These are phyloP conservation scores for Zygosaccharomyces pseudobailii DNA, from an alignment of 1,139 yeast genomes.

Conservation along the genomic window DNA sequence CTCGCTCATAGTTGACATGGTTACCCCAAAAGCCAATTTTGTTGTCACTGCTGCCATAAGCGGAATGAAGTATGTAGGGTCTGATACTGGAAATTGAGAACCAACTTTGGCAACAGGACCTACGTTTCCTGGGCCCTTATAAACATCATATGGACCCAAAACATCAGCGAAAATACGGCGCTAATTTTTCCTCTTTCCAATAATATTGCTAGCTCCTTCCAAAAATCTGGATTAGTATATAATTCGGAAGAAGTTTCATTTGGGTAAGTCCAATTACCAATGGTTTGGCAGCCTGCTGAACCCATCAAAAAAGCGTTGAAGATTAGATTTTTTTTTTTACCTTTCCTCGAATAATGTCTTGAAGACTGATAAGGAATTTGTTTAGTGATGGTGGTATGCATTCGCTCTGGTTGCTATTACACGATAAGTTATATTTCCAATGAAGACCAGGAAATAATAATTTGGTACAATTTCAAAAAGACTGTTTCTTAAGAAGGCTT, in stretches of 20 bases:
- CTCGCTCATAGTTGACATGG: conserved; percentile 44
- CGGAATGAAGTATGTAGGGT: conserved; percentile 41
- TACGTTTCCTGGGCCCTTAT: conserved; percentile 40
- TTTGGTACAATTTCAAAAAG: too few relatives aligned
- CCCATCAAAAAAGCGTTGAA: conserved; percentile 20
- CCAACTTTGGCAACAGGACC: conserved; percentile 41
- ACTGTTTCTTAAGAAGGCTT: too few relatives aligned
- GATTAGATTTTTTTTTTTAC: conserved; percentile 13
- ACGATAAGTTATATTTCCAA: too few relatives aligned
- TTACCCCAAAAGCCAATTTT: conserved; percentile 40
- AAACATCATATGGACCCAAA: conserved; percentile 44
- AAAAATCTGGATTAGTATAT: conserved; percentile 41
- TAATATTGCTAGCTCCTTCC: conserved; percentile 43
- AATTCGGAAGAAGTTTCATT: conserved; percentile 35
- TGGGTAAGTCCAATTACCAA: conserved; percentile 40
- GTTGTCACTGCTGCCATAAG: conserved; percentile 43
- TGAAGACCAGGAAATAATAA: too few relatives aligned
- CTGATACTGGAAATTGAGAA: conserved; percentile 43
- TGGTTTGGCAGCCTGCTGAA: conserved; percentile 20
- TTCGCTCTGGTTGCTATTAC: too few relatives aligned
- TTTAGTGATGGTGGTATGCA: too few relatives aligned
- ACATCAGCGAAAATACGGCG: conserved; percentile 47
- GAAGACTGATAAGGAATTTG: too few relatives aligned
- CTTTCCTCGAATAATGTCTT: neutral
- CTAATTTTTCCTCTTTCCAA: conserved; percentile 45